Evolutionary conservation across 2,329 filamentous ascomycete genomes (phyloP).

Genomic region (Stenocarpella maydis): DNA sequence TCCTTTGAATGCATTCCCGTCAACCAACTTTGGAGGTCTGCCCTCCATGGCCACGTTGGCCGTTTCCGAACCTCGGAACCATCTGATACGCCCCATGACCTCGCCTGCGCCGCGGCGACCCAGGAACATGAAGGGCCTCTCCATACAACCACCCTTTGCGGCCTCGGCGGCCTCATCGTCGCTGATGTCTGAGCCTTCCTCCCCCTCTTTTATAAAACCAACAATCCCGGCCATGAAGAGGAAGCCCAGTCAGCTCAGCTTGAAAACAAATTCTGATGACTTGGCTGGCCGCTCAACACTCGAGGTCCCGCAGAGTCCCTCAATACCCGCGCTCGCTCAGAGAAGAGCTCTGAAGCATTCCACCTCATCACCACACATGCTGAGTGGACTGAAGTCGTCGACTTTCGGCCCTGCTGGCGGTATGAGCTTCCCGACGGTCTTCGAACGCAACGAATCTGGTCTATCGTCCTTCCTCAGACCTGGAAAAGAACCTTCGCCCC

Average conservation of each 20-base stretch:
- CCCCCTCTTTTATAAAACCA: slow-evolving; percentile 83
- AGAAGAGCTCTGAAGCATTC: slow-evolving; percentile 72
- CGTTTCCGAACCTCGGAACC: slow-evolving; percentile 50
- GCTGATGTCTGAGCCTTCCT: slow-evolving; percentile 71
- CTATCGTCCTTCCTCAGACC: slow-evolving; percentile 67
- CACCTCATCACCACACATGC: slow-evolving; percentile 72
- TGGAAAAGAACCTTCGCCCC: slow-evolving; percentile 48
- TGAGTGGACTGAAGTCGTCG: slow-evolving; percentile 65
- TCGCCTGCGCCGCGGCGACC: slow-evolving; percentile 74
- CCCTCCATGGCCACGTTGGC: slow-evolving; percentile 57
- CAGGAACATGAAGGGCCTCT: slow-evolving; percentile 86
- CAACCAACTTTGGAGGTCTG: slow-evolving; percentile 62
- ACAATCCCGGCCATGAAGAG: slow-evolving; percentile 74
- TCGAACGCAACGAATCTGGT: slow-evolving; percentile 67
- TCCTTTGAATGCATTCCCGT: slow-evolving; percentile 73
- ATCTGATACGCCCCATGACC: slow-evolving; percentile 67
- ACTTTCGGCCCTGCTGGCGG: slow-evolving; percentile 69
- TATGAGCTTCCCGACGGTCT: slow-evolving; percentile 69
- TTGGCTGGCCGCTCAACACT: slow-evolving; percentile 57
- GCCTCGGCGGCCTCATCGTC: slow-evolving; percentile 56
- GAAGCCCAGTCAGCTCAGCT: slow-evolving; percentile 79
- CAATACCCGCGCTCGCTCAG: slow-evolving; percentile 66
- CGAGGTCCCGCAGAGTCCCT: slow-evolving; percentile 65
- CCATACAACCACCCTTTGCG: slow-evolving; percentile 72
- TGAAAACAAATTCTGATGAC: slow-evolving; percentile 75